Percentiles rank a stretch among this genome's conserved stretches.
These are phyloP conservation scores for Aureobasidium zeae DNA, from an alignment of 2,329 filamentous ascomycete genomes.

Conservation along the genomic window DNA sequence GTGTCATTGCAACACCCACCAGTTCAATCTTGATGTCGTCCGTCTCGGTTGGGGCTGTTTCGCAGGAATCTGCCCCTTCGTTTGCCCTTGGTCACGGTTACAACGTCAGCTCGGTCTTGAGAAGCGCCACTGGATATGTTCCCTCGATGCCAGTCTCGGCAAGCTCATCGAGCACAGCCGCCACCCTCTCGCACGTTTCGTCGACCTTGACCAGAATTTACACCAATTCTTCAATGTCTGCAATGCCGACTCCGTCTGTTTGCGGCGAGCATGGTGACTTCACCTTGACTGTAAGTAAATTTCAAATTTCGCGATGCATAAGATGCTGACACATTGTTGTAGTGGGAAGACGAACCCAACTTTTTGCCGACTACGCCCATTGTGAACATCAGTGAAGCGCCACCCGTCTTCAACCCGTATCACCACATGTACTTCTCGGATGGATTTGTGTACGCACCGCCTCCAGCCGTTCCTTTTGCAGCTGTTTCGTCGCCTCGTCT, in stretches of 20 bases:
- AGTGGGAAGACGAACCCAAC: slow-evolving; percentile 31
- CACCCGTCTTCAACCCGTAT: slow-evolving; percentile 40
- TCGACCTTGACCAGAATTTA: slow-evolving; percentile 8
- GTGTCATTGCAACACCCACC: not conserved
- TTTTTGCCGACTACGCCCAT: slow-evolving; percentile 26
- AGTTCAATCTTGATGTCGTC: not conserved
- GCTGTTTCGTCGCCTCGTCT: slow-evolving; percentile 39
- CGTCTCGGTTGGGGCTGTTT: not conserved
- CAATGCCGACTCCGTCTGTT: slow-evolving; percentile 14
- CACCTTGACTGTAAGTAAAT: slow-evolving; percentile 23
- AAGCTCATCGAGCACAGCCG: not conserved
- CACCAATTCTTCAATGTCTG: slow-evolving; percentile 3
- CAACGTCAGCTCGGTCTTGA: not conserved
- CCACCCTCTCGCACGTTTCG: not conserved
- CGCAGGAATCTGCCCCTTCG: not conserved
- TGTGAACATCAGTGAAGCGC: slow-evolving; percentile 27
- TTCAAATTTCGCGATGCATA: slow-evolving; percentile 21
- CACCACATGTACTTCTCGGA: slow-evolving; percentile 44
- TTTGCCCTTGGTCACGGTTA: not conserved
- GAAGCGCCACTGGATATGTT: not conserved
- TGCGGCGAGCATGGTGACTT: slow-evolving; percentile 41
- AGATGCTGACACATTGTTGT: slow-evolving; percentile 19
- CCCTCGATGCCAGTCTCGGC: not conserved
- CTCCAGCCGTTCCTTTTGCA: slow-evolving; percentile 36
- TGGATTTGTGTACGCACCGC: slow-evolving; percentile 42